Evolutionary conservation across 78 protist species (phyloP).

Genomic region (Chrysochromulina parva): DNA sequence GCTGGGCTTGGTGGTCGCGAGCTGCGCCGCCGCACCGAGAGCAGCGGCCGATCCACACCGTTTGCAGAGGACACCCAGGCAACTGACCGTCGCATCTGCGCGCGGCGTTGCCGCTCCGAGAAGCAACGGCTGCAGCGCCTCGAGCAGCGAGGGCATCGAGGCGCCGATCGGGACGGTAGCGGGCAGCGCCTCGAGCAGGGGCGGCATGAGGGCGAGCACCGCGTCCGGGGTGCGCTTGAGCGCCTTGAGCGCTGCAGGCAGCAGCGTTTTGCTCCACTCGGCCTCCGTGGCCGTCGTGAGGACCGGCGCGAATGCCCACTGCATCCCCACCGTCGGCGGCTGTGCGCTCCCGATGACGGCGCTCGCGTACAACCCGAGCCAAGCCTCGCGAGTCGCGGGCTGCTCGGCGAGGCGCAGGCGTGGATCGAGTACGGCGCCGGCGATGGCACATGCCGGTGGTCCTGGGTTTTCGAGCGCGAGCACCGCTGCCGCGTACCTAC

Average conservation of each 20-base stretch:
- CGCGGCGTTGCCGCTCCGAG: background rate
- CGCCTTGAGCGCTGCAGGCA: background rate
- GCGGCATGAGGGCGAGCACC: background rate
- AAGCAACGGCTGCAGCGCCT: background rate
- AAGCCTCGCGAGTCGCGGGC: background rate
- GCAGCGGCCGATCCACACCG: background rate
- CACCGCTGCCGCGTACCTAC: too few relatives aligned
- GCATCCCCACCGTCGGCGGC: background rate
- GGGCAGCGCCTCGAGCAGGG: background rate
- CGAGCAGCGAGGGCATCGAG: background rate
- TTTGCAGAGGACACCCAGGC: background rate
- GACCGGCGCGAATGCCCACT: background rate
- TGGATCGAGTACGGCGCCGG: background rate
- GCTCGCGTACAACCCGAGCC: background rate
- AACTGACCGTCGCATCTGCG: background rate
- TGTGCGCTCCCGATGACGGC: too few relatives aligned
- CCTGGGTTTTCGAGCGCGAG: too few relatives aligned
- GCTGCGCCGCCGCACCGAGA: background rate
- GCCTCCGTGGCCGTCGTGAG: background rate
- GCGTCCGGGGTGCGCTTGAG: background rate
- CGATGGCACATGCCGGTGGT: background rate
- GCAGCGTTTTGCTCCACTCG: background rate
- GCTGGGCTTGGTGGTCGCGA: background rate
- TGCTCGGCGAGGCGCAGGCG: background rate
- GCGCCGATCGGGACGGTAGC: background rate